These are phyloP conservation scores for Cubamyces sp. DNA, from an alignment of 768 basidiomycete genomes.

Conservation along the genomic window DNA sequence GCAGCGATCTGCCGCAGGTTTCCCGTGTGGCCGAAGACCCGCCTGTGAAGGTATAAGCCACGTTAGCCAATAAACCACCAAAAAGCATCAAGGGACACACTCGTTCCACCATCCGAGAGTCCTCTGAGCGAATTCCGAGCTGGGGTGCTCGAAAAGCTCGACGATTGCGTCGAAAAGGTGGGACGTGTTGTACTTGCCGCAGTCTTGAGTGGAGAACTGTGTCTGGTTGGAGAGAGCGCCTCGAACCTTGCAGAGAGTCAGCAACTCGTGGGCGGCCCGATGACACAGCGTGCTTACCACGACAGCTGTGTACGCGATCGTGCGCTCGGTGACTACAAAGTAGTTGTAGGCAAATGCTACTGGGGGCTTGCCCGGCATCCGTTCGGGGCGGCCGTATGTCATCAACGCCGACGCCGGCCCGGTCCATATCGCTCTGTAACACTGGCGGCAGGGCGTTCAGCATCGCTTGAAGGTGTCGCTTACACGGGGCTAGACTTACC, in stretches of 20 bases:
- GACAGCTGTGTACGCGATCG: slow-evolving; percentile 5
- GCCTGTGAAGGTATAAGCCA: not conserved
- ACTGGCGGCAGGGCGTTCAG: not conserved
- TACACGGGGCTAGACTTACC: not conserved
- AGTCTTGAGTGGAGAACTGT: not conserved
- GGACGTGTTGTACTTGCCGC: not conserved
- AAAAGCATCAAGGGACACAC: not conserved
- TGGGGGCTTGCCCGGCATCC: not conserved
- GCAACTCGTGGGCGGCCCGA: not conserved
- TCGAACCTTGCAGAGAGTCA: not conserved
- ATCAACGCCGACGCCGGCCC: not conserved
- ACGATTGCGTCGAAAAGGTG: not conserved
- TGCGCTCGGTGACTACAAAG: not conserved
- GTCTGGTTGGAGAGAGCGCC: not conserved
- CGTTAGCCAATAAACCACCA: not conserved
- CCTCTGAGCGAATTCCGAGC: not conserved
- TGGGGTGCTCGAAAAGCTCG: not conserved
- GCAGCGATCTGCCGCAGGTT: not conserved
- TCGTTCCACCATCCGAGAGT: not conserved
- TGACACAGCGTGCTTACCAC: not conserved
- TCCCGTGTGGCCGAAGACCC: not conserved
- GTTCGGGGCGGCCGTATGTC: not conserved
- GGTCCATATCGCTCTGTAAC: not conserved
- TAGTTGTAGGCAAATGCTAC: not conserved
- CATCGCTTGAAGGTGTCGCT: not conserved